phyloP scores from a whole-genome alignment of 805 yeast genomes.

The Metschnikowia shivogae region DNA sequence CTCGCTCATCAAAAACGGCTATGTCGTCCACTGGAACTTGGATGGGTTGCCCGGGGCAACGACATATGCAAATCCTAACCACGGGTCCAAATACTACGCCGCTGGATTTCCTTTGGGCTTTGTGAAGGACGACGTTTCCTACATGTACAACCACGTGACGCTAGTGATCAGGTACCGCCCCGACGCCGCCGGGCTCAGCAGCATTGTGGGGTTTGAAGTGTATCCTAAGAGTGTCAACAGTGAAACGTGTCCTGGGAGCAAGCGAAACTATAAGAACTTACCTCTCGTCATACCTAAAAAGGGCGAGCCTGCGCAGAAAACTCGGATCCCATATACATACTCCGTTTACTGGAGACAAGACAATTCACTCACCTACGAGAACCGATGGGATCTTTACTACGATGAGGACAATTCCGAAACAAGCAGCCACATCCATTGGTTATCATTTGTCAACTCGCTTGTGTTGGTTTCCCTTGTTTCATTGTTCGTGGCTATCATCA shows the following conservation, averaged over 20 bases:
- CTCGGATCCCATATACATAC: conserved; percentile 70
- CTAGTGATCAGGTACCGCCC: conserved; percentile 68
- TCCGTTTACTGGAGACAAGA: conserved; percentile 90
- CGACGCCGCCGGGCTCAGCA: conserved; percentile 36
- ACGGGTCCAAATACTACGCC: conserved; percentile 66
- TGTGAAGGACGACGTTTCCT: conserved; percentile 51
- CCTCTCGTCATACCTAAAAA: conserved; percentile 41
- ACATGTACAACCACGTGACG: conserved; percentile 76
- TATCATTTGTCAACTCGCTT: conserved; percentile 67
- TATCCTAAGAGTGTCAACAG: conserved; percentile 76
- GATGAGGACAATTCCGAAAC: conserved; percentile 47
- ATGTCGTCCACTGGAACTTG: conserved; percentile 77
- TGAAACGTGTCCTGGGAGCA: conserved; percentile 70
- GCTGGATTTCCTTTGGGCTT: conserved; percentile 86
- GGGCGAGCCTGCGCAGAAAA: conserved; percentile 26
- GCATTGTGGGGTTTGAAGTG: conserved; percentile 86
- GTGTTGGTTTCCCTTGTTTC: conserved; percentile 61
- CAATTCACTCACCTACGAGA: conserved; percentile 53
- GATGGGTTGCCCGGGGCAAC: conserved; percentile 90
- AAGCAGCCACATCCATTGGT: conserved; percentile 62
- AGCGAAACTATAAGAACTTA: conserved; percentile 54
- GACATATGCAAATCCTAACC: conserved; percentile 58
- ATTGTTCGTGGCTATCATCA: conserved; percentile 59
- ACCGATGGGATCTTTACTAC: conserved; percentile 72
- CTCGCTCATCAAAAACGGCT: conserved; percentile 60